Base-by-base conservation (phyloP, 179 eudicot species). In the Corrigiola litoralis region DNA sequence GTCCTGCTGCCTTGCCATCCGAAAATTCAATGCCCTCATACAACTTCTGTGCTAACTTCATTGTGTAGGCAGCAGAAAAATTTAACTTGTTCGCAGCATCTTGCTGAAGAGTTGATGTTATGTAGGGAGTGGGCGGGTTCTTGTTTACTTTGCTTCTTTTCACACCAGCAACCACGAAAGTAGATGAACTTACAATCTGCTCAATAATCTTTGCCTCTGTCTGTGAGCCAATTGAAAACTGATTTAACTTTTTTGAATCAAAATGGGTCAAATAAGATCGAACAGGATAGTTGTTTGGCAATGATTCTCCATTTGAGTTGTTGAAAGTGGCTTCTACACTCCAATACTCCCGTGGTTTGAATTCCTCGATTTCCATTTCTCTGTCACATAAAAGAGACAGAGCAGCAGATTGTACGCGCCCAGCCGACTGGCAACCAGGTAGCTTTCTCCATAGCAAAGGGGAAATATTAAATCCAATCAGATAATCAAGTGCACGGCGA, bases 381-480 rank as follows among this genome's bases (percentile, higher is more conserved):
- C 96, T 76, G 64, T 94, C 99, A 33, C 94, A 87, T 69, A 94
- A 58, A 51, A 94, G 84, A 76, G 96, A 70, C 38, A 94, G 77
- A 52, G 97, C 97, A 77, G 89, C 97, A 62, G 99, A 94, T 47
- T 94, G 99, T 65, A 94, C 96, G 69, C 99, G 88, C 28, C 99
- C 99, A 69, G 96, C 97, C 32, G 97, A 94, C 80, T 80, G 91
- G 79, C 97, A 94, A 47, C 99, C 94, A 24, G 99, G 99, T 70
- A 94, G 73, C 66, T 90, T 94, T 72, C 87, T 85, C 99, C 99
- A 94, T 61, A 94, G 63, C 46, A 94, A 58, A 36, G 99, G 99
- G 50, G 99, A 94, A 68, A 94, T 87, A 80, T 83, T 94, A 79
- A 94, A 94, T 27, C 99, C 99, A 70, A 90, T 94, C 71, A 94